Conservation (phyloP, 768 basidiomycete species). For the Hebeloma cylindrosporum region DNA sequence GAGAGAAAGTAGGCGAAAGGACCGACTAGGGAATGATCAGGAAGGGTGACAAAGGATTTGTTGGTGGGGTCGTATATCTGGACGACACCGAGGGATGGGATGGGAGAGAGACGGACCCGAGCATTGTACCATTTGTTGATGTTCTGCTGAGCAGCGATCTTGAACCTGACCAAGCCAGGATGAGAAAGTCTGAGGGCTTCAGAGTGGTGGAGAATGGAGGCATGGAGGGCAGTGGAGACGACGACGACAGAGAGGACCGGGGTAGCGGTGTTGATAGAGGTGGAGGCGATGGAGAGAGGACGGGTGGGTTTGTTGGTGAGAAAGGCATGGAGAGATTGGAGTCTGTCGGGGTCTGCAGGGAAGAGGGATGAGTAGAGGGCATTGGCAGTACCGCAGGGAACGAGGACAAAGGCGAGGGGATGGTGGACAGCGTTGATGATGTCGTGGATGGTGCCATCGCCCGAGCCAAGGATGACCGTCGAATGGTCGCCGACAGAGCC, state of each 20-base stretch:
- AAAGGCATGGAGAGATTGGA: slow-evolving; percentile 58
- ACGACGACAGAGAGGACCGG: slow-evolving; percentile 70
- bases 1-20: slow-evolving; percentile 88
- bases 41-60: slow-evolving; percentile 46
- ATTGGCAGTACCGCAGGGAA: slow-evolving; percentile 91
- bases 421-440: slow-evolving; percentile 63
- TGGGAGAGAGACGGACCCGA: slow-evolving; percentile 54
- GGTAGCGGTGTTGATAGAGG: slow-evolving; percentile 37
- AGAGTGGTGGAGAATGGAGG: slow-evolving; percentile 79
- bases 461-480: slow-evolving; percentile 68
- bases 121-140: slow-evolving; percentile 70
- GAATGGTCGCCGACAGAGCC: slow-evolving; percentile 24
- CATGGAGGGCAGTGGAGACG: slow-evolving; percentile 81
- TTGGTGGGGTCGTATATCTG: slow-evolving; percentile 60
- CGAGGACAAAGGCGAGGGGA: slow-evolving; percentile 45
- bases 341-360: slow-evolving; percentile 43
- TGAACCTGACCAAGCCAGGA: slow-evolving; percentile 80
- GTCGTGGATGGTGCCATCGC: slow-evolving; percentile 93
- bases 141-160: slow-evolving; percentile 79
- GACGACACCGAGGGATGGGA: slow-evolving; percentile 39
- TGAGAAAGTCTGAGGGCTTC: slow-evolving; percentile 64
- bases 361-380: slow-evolving; percentile 83
- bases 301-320: slow-evolving; percentile 35
- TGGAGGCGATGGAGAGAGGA: slow-evolving; percentile 56
- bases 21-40: slow-evolving; percentile 51